These are phyloP conservation scores for Cryphonectria japonica DNA, from an alignment of 2,329 filamentous ascomycete genomes.

Conservation along the genomic window DNA sequence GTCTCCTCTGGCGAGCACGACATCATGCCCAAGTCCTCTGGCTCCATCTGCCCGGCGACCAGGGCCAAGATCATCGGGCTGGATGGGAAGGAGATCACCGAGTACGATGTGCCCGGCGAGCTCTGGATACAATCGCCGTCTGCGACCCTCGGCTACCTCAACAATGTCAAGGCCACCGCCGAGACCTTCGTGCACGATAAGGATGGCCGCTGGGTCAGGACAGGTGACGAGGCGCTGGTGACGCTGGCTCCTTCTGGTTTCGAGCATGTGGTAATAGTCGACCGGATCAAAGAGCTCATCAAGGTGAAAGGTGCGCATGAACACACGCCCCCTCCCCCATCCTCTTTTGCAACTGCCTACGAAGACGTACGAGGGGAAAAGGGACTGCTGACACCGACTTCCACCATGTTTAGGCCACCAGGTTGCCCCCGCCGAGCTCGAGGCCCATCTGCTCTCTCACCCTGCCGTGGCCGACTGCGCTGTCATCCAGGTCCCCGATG, in stretches of 20 bases:
- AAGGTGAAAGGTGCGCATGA: conserved; percentile 51
- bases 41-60: conserved; percentile 67
- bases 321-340: neutral
- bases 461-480: conserved; percentile 76
- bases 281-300: conserved; percentile 64
- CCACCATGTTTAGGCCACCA: conserved; percentile 63
- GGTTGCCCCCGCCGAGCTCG: conserved; percentile 82
- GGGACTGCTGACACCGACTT: conserved; percentile 3
- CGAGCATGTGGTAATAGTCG: conserved; percentile 84
- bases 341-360: neutral
- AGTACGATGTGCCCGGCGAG: conserved; percentile 72
- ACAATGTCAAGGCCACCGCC: conserved; percentile 80
- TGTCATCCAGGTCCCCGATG: conserved; percentile 73
- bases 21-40: conserved; percentile 72
- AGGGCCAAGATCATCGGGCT: conserved; percentile 68
- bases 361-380: neutral
- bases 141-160: conserved; percentile 80
- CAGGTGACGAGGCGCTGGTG: conserved; percentile 82
- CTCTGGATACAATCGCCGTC: conserved; percentile 77
- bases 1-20: conserved; percentile 64
- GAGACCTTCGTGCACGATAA: conserved; percentile 74
- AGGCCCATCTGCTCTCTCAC: conserved; percentile 77
- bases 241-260: conserved; percentile 64
- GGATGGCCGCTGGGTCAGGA: conserved; percentile 77
- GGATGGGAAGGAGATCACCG: conserved; percentile 72